Evolutionary conservation across 1,284 basidiomycete species (phyloP).

Genomic region (Laetiporus sulphureus): DNA sequence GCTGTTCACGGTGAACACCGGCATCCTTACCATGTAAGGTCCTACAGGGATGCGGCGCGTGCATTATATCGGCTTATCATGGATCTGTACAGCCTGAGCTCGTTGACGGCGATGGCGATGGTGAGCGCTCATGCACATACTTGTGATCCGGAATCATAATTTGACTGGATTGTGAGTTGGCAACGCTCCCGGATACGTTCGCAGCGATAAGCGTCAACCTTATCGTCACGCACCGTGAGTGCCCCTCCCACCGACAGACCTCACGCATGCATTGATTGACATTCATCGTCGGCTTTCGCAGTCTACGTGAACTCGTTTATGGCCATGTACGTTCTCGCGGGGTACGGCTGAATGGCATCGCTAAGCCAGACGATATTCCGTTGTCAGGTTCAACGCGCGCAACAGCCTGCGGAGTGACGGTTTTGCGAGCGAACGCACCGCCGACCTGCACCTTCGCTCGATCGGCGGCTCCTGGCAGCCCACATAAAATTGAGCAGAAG

Average conservation of each 20-base stretch:
- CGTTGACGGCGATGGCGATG: slow-evolving; percentile 11
- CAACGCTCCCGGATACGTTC: slow-evolving; percentile 10
- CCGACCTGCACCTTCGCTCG: no score
- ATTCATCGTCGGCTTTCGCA: neutral
- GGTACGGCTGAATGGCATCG: neutral
- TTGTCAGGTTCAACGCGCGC: slow-evolving; percentile 2
- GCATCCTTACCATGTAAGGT: slow-evolving; percentile 3
- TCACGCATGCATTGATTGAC: neutral
- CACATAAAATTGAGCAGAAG: no score
- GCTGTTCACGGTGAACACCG: slow-evolving; percentile 7
- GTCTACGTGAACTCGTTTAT: slow-evolving; percentile 19
- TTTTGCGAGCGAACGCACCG: no score
- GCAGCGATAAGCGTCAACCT: slow-evolving; percentile 13
- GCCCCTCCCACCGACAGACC: no score
- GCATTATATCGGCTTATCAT: neutral
- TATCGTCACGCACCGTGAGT: slow-evolving; percentile 14
- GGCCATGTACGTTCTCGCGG: slow-evolving; percentile 12
- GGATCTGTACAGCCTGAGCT: slow-evolving; percentile 10
- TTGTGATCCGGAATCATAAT: neutral
- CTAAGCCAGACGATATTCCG: neutral
- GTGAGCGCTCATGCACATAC: slow-evolving; percentile 5
- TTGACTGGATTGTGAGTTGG: slow-evolving; percentile 4
- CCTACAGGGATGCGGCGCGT: neutral
- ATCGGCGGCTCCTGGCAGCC: no score
- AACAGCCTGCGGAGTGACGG: neutral